These are phyloP conservation scores for Suhomyces bokatorum DNA, from an alignment of 1,139 yeast genomes.

Conservation along the genomic window DNA sequence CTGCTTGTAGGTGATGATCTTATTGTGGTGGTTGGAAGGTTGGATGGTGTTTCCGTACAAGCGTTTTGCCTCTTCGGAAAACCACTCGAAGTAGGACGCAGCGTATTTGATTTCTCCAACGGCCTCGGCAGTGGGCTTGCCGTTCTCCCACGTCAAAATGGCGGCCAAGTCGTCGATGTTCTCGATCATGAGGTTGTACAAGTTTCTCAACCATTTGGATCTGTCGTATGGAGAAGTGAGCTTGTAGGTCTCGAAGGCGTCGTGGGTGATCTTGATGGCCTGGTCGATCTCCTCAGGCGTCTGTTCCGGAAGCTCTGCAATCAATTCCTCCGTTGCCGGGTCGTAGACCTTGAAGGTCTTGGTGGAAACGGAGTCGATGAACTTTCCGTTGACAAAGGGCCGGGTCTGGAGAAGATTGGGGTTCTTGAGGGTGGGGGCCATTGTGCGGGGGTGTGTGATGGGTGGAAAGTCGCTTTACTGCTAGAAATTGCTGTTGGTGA, in stretches of 20 bases:
- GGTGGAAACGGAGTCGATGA: conserved; percentile 54
- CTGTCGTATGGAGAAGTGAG: conserved; percentile 67
- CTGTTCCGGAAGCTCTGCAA: conserved; percentile 59
- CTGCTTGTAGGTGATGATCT: conserved; percentile 43
- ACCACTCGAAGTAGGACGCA: conserved; percentile 49
- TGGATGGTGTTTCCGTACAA: conserved; percentile 45
- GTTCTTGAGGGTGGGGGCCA: conserved; percentile 45
- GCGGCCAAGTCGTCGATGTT: conserved; percentile 45
- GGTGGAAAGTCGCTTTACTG: no score
- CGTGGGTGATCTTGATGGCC: conserved; percentile 63
- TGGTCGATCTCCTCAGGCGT: conserved; percentile 53
- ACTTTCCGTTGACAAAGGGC: conserved; percentile 70
- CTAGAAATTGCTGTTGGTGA: no score
- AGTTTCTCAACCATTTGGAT: conserved; percentile 59
- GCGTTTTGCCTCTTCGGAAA: conserved; percentile 45
- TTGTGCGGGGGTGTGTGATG: conserved; percentile 11
- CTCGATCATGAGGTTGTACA: conserved; percentile 39
- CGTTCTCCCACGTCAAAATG: conserved; percentile 46
- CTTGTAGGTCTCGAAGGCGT: conserved; percentile 59
- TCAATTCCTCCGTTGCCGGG: conserved; percentile 67
- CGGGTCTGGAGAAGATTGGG: conserved; percentile 56
- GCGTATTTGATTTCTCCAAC: conserved; percentile 45
- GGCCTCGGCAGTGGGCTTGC: conserved; percentile 43
- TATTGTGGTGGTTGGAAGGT: conserved; percentile 40
- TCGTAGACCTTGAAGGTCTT: conserved; percentile 66